These are phyloP conservation scores for Tuber melanosporum DNA, from an alignment of 495 filamentous ascomycete species.

Conservation along the genomic window DNA sequence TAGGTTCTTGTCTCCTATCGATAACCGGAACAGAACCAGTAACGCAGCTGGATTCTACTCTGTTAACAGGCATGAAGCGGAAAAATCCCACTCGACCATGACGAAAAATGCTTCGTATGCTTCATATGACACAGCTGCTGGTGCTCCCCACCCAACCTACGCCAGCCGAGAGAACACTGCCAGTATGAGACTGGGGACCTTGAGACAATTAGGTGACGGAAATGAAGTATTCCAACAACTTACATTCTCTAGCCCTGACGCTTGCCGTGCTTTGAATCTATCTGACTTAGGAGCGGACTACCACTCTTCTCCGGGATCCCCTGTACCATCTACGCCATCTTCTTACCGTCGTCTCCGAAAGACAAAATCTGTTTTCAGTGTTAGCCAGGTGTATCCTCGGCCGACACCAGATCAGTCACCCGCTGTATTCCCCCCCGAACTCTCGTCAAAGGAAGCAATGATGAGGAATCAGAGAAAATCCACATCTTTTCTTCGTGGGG, in stretches of 20 bases:
- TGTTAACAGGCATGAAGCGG: neutral
- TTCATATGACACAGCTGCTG: constrained; percentile 4
- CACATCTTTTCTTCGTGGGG: constrained; percentile 40
- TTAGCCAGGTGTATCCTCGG: constrained; percentile 27
- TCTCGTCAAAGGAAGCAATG: constrained; percentile 18
- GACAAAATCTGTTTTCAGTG: constrained; percentile 63
- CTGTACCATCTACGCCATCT: constrained; percentile 60
- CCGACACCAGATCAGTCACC: constrained; percentile 15
- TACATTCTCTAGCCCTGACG: constrained; percentile 3
- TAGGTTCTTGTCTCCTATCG: constrained; percentile 25
- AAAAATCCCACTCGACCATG: neutral
- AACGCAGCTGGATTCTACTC: neutral
- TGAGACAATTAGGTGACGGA: neutral
- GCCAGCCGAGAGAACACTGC: neutral
- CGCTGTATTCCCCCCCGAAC: constrained; percentile 23
- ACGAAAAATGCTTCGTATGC: neutral
- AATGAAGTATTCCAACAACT: neutral
- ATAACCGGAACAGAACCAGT: constrained; percentile 6
- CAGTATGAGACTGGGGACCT: neutral
- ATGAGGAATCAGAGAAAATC: constrained; percentile 30
- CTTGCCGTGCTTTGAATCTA: constrained; percentile 18
- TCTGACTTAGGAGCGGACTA: constrained; percentile 41
- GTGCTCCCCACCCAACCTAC: neutral
- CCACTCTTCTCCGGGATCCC: constrained; percentile 52
- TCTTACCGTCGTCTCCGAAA: constrained; percentile 69